A percentile compares a stretch with the other conserved stretches of the same genome.
Evolutionary conservation across 1,284 basidiomycete genomes (phyloP).

Genomic region (Rhodotorula sp.): DNA sequence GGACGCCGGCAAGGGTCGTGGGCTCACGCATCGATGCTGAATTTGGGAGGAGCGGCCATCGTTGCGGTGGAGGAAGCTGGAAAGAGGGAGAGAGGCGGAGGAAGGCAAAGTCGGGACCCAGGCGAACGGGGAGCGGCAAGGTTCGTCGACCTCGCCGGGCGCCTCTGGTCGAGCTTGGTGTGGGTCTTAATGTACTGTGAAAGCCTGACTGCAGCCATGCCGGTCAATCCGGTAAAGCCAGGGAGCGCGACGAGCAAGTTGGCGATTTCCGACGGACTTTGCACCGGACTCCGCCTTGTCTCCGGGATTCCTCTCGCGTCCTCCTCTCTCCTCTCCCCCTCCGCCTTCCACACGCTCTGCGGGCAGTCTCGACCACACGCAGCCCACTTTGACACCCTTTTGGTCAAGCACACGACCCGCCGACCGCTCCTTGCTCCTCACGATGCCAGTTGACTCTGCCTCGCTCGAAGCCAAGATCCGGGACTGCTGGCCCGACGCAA

Average conservation of each 20-base stretch:
- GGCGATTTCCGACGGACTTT: too few species aligned
- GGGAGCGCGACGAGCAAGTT: too few species aligned
- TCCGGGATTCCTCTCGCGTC: too few species aligned
- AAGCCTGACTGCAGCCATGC: too few species aligned
- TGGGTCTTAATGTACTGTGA: too few species aligned
- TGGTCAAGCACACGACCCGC: background rate
- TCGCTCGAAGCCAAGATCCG: constrained; percentile 31
- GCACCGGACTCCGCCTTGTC: too few species aligned
- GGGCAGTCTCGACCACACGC: too few species aligned
- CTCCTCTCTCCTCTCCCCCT: too few species aligned
- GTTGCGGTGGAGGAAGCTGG: background rate
- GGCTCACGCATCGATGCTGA: constrained; percentile 24
- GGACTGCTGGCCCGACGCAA: constrained; percentile 26
- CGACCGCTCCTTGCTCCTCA: background rate
- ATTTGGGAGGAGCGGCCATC: constrained; percentile 6
- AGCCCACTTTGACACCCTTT: too few species aligned
- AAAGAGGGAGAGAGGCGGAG: background rate
- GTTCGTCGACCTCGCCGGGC: background rate
- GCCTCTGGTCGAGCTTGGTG: background rate
- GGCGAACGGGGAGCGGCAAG: background rate
- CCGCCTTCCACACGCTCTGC: too few species aligned
- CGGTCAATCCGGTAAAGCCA: too few species aligned
- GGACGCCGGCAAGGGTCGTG: background rate
- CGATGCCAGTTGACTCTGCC: constrained; percentile 28
- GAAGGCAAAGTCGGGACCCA: background rate